A percentile compares a stretch with the other conserved stretches of the same genome.
These are phyloP conservation scores for Fusarium sororula DNA, from an alignment of 2,329 filamentous ascomycete genomes.

Conservation along the genomic window DNA sequence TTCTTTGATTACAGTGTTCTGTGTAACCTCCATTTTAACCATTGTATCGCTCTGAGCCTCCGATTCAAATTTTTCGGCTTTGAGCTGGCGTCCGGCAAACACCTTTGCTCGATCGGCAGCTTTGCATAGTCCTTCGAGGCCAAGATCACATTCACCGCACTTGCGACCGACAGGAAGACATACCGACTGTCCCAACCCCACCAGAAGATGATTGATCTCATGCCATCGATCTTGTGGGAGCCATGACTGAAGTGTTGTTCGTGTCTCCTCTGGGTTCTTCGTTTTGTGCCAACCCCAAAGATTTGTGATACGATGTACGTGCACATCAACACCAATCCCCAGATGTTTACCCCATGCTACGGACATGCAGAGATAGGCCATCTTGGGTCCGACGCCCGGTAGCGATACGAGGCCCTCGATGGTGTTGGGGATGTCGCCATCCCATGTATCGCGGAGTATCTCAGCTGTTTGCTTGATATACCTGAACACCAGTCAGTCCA, in stretches of 20 bases:
- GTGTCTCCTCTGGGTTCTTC: slow-evolving; percentile 82
- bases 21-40: slow-evolving; percentile 38
- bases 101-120: slow-evolving; percentile 74
- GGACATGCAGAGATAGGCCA: slow-evolving; percentile 89
- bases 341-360: slow-evolving; percentile 67
- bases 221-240: slow-evolving; percentile 86
- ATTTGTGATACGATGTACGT: slow-evolving; percentile 94
- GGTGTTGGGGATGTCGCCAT: slow-evolving; percentile 81
- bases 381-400: slow-evolving; percentile 92
- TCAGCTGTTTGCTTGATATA: slow-evolving; percentile 78
- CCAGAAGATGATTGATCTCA: slow-evolving; percentile 89
- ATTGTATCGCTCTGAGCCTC: slow-evolving; percentile 35
- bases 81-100: slow-evolving; percentile 60
- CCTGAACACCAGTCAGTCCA: slow-evolving; percentile 43
- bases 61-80: slow-evolving; percentile 42
- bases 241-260: slow-evolving; percentile 80
- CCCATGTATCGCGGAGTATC: slow-evolving; percentile 75
- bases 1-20: slow-evolving; percentile 39
- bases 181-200: slow-evolving; percentile 87
- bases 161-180: slow-evolving; percentile 81
- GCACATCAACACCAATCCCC: slow-evolving; percentile 93
- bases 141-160: slow-evolving; percentile 88
- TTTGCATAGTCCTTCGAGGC: slow-evolving; percentile 78
- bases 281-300: slow-evolving; percentile 92
- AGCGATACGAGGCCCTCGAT: slow-evolving; percentile 79